phyloP scores from a whole-genome alignment of 352 stramenopile genomes.

The Thraustotheca clavata region DNA sequence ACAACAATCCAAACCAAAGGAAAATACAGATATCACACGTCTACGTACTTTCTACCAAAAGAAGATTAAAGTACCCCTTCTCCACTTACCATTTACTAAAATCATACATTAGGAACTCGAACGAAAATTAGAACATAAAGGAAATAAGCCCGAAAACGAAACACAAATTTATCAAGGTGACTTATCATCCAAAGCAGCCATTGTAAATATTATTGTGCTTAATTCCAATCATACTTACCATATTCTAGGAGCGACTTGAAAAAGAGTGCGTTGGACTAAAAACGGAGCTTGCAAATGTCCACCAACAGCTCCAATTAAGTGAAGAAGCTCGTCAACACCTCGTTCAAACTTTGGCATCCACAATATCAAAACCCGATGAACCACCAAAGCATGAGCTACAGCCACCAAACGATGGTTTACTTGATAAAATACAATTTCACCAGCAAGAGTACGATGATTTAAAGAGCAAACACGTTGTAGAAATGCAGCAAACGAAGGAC shows the following conservation, averaged over 20 bases:
- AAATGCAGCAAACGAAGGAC: constrained; percentile 8
- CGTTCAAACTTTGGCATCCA: constrained; percentile 37
- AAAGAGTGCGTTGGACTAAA: too few relatives aligned
- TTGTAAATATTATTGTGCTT: too few relatives aligned
- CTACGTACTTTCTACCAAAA: not conserved
- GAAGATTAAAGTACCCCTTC: constrained; percentile 16
- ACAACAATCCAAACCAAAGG: constrained; percentile 21
- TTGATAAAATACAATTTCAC: not conserved
- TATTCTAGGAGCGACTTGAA: too few relatives aligned
- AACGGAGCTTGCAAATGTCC: not conserved
- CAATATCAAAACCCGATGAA: not conserved
- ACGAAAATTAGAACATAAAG: constrained; percentile 23
- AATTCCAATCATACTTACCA: too few relatives aligned
- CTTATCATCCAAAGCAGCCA: too few relatives aligned
- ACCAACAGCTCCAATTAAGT: constrained; percentile 35
- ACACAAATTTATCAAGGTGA: too few relatives aligned
- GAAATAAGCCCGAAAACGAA: too few relatives aligned
- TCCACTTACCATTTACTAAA: not conserved
- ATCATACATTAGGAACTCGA: constrained; percentile 1
- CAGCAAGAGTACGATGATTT: too few relatives aligned
- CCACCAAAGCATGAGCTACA: too few relatives aligned
- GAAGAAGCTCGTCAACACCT: constrained; percentile 55
- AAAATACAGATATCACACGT: not conserved
- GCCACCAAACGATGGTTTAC: not conserved
- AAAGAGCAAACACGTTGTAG: not conserved